Percentiles rank a stretch among this genome's conserved stretches.
These are phyloP conservation scores for Aspergillus olivimuriae DNA, from an alignment of 495 filamentous ascomycete species.

Conservation along the genomic window DNA sequence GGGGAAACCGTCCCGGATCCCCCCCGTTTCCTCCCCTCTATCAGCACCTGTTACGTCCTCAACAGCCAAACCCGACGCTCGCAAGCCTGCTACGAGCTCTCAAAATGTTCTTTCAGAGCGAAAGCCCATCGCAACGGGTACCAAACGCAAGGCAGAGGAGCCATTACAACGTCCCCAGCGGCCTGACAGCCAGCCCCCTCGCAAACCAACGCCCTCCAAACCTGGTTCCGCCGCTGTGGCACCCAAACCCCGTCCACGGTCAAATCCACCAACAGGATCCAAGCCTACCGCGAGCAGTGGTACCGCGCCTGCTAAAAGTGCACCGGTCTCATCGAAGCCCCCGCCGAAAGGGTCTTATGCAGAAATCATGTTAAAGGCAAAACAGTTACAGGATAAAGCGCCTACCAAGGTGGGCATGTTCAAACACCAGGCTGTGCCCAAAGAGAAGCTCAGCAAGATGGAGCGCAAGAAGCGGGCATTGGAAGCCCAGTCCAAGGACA, in stretches of 20 bases:
- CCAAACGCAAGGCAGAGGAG: slow-evolving; percentile 42
- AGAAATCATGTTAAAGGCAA: slow-evolving; percentile 36
- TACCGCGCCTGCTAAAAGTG: slow-evolving; percentile 15
- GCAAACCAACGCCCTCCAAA: slow-evolving; percentile 9
- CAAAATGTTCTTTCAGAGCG: slow-evolving; percentile 12
- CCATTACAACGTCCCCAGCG: slow-evolving; percentile 25
- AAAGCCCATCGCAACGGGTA: slow-evolving; percentile 21
- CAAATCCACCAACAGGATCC: slow-evolving; percentile 8
- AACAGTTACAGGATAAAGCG: slow-evolving; percentile 30
- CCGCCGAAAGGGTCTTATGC: slow-evolving; percentile 40
- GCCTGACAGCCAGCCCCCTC: slow-evolving; percentile 16
- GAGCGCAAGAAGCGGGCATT: slow-evolving; percentile 33
- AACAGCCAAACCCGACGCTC: slow-evolving; percentile 20
- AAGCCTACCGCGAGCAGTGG: slow-evolving; percentile 17
- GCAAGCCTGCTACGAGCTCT: slow-evolving; percentile 11
- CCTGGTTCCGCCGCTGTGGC: slow-evolving; percentile 4
- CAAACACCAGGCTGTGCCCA: slow-evolving; percentile 31
- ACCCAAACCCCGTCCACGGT: slow-evolving; percentile 15
- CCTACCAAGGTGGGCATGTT: slow-evolving; percentile 30
- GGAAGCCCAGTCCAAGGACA: slow-evolving; percentile 30
- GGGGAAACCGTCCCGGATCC: slow-evolving; percentile 31
- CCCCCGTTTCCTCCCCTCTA: slow-evolving; percentile 20
- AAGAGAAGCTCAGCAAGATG: slow-evolving; percentile 32
- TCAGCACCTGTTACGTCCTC: slow-evolving; percentile 25
- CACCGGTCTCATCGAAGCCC: slow-evolving; percentile 24